phyloP scores from a whole-genome alignment of 163 green algal genomes.

The Chlamydomonas reinhardtii region DNA sequence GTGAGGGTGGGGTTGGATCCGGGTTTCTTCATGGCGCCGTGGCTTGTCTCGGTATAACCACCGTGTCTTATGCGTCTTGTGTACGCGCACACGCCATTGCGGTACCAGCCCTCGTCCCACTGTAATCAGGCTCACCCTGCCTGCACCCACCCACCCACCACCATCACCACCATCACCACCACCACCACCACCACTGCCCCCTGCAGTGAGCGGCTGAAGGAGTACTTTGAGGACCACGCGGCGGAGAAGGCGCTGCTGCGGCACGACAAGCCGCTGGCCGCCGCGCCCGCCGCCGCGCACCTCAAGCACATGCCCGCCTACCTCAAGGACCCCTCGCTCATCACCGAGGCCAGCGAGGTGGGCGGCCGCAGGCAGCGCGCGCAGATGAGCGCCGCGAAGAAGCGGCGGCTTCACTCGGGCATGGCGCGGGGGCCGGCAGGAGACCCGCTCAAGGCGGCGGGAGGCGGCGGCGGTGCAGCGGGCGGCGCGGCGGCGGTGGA shows the following conservation, averaged over 20 bases:
- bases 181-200: background rate
- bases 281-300: slow-evolving; percentile 68
- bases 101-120: too few species aligned
- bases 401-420: slow-evolving; percentile 15
- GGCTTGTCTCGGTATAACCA: too few species aligned
- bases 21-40: too few species aligned
- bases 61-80: too few species aligned
- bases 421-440: slow-evolving; percentile 9
- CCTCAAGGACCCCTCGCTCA: slow-evolving; percentile 69
- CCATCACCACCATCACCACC: too few species aligned
- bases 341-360: slow-evolving; percentile 28
- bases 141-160: too few species aligned
- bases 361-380: background rate
- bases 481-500: slow-evolving; percentile 5
- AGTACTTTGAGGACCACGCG: slow-evolving; percentile 91
- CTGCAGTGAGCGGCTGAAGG: slow-evolving; percentile 51
- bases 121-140: too few species aligned
- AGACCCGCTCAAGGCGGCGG: slow-evolving; percentile 46
- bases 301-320: slow-evolving; percentile 89
- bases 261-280: slow-evolving; percentile 88
- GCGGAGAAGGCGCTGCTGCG: slow-evolving; percentile 82
- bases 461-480: background rate
- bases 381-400: slow-evolving; percentile 15
- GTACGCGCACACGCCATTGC: too few species aligned
- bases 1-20: too few species aligned